Evolutionary conservation across 1,284 basidiomycete genomes (phyloP), one percentile per base, ranked within the genome.

Genomic region (Psilocybe mexicana): DNA sequence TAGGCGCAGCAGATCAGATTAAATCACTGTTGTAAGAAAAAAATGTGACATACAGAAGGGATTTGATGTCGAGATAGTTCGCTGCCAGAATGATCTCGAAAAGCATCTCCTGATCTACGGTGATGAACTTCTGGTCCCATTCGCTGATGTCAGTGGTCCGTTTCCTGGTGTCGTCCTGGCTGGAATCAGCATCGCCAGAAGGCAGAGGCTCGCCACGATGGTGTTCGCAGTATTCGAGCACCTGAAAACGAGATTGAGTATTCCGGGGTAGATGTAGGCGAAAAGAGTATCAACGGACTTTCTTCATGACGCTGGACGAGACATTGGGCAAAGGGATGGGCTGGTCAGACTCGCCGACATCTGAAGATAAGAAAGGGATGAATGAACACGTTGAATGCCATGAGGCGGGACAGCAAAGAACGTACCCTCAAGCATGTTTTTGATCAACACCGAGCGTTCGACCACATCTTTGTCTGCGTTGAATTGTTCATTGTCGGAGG

Each of bases 71-170:
- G 68, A 99, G 90, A 78, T 99, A 99, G 81, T 99, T 99, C 62
- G 97, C 97, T 7, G 97, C 97, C 60, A 99, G 88, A 74, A 99
- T 99, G 73, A 99, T 99, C 81, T 99, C 97, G 66, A 99, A 99
- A 14, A 95, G 83, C 93, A 95, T 94, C 75, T 95, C 93, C 76
- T 98, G 95, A 80, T 97, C 95, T 59, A 97, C 94, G 49, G 87
- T 88, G 74, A 96, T 96, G 73, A 96, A 99, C 80, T 98, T 98
- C 72, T 95, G 91, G 75, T 99, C 97, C 97, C 97, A 99, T 73
- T 99, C 97, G 65, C 88, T 90, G 74, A 99, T 98, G 68, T 99
- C 97, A 28, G 94, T 95, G 10, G 95, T 96, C 72, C 96, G 90
- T 76, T 96, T 96, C 73, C 96, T 90, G n/a, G 92, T 92, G 76